phyloP scores from a whole-genome alignment of 257 asterid genomes.

The Craterostigma plantagineum region DNA sequence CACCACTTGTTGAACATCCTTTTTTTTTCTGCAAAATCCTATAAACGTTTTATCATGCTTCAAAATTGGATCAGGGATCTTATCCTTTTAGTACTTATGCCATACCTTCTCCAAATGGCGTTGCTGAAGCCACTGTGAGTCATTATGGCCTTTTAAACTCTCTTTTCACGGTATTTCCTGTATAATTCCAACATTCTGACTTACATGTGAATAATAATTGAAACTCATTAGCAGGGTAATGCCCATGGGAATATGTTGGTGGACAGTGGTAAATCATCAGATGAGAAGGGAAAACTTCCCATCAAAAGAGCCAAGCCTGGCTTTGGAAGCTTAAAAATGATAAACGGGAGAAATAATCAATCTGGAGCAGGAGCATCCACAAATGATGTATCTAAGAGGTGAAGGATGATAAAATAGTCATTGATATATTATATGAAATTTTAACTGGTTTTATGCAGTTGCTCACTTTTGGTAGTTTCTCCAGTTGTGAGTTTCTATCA shows the following conservation, averaged over 20 bases:
- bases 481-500: too few species aligned
- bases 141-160: not conserved
- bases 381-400: slow-evolving; percentile 52
- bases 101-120: slow-evolving; percentile 78
- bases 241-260: slow-evolving; percentile 34
- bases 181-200: not conserved
- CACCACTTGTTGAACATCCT: slow-evolving; percentile 6
- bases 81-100: slow-evolving; percentile 1
- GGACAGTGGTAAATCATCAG: slow-evolving; percentile 66
- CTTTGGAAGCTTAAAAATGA: slow-evolving; percentile 75
- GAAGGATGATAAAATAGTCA: not conserved
- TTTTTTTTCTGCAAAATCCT: slow-evolving; percentile 11
- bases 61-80: slow-evolving; percentile 19
- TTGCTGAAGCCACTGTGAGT: slow-evolving; percentile 76
- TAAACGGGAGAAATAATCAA: slow-evolving; percentile 54
- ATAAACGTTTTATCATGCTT: slow-evolving; percentile 3
- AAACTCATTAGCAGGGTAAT: slow-evolving; percentile 21
- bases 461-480: not conserved
- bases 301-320: slow-evolving; percentile 87
- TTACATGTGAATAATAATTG: not conserved
- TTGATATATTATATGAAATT: slow-evolving; percentile 1
- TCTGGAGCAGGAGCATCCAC: slow-evolving; percentile 42
- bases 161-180: not conserved
- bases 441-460: not conserved
- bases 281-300: slow-evolving; percentile 74